phyloP scores from a whole-genome alignment of 2,329 filamentous ascomycete genomes.

The Clonostachys rhizophaga region DNA sequence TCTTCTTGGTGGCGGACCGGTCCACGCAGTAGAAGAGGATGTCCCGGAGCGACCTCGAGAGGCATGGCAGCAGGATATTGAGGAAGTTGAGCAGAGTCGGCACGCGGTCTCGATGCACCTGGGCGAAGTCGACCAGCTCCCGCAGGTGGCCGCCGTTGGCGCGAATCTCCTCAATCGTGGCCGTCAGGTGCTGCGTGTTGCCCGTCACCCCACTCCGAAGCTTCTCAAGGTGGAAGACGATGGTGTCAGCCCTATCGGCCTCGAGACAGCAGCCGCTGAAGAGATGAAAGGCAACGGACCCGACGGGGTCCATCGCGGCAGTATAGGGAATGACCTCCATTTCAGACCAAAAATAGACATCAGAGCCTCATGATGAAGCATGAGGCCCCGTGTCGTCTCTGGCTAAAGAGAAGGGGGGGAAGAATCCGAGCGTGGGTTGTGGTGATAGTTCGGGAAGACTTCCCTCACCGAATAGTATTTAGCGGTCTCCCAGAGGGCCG shows the following conservation, averaged over 20 bases:
- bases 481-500: too few species aligned
- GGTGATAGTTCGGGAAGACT: too few species aligned
- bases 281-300: slow-evolving; percentile 26
- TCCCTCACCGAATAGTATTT: too few species aligned
- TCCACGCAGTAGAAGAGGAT: slow-evolving; percentile 49
- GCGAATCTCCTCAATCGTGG: slow-evolving; percentile 41
- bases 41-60: slow-evolving; percentile 46
- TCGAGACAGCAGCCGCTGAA: slow-evolving; percentile 50
- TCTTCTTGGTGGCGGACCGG: slow-evolving; percentile 35
- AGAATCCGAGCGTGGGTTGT: too few species aligned
- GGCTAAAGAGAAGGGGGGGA: too few species aligned
- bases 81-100: slow-evolving; percentile 49
- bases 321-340: slow-evolving; percentile 8
- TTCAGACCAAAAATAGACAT: background rate
- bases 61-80: slow-evolving; percentile 50
- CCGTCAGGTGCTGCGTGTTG: slow-evolving; percentile 39
- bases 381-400: too few species aligned
- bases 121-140: slow-evolving; percentile 49
- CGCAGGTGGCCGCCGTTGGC: slow-evolving; percentile 39
- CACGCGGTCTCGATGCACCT: slow-evolving; percentile 43
- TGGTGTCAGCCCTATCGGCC: slow-evolving; percentile 45
- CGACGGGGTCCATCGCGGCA: slow-evolving; percentile 15
- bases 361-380: too few species aligned
- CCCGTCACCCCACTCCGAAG: slow-evolving; percentile 32
- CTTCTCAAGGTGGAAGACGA: slow-evolving; percentile 40